phyloP scores from a whole-genome alignment of 1,284 basidiomycete species.

The Ustanciosporium gigantosporum region DNA sequence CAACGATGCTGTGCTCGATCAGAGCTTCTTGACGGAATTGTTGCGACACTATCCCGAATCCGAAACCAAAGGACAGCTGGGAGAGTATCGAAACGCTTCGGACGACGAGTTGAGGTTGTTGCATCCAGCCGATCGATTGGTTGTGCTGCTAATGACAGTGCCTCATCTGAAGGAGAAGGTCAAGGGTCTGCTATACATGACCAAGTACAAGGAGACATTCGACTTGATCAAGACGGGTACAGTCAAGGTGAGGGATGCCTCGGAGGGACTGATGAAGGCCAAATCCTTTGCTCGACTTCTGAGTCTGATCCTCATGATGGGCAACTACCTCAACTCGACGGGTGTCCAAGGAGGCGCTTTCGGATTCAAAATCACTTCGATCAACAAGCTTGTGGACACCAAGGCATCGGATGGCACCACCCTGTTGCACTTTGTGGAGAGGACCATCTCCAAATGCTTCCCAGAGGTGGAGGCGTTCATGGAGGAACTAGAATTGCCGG shows the following conservation, averaged over 20 bases:
- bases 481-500: conserved; percentile 83
- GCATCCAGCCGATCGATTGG: conserved; percentile 91
- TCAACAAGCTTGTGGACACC: conserved; percentile 97
- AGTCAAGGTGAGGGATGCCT: conserved; percentile 47
- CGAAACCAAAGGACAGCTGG: conserved; percentile 60
- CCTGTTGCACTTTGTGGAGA: conserved; percentile 89
- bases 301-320: conserved; percentile 77
- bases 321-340: conserved; percentile 97
- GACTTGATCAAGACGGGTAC: conserved; percentile 47
- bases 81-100: conserved; percentile 76
- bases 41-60: conserved; percentile 59
- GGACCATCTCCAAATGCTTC: conserved; percentile 85
- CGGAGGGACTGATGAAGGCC: conserved; percentile 55
- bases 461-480: conserved; percentile 84
- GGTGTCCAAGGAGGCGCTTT: conserved; percentile 96
- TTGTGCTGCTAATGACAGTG: conserved; percentile 95
- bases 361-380: conserved; percentile 94
- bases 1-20: conserved; percentile 56
- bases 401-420: conserved; percentile 85
- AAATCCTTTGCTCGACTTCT: conserved; percentile 52
- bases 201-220: conserved; percentile 55
- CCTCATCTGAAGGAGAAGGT: conserved; percentile 87
- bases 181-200: conserved; percentile 84
- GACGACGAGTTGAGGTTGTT: conserved; percentile 84
- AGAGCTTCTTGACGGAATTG: conserved; percentile 58